Percentiles rank a stretch among this genome's conserved stretches.
These are phyloP conservation scores for Apophysomyces variabilis DNA, from an alignment of 371 early-diverging fungal species.

Conservation along the genomic window DNA sequence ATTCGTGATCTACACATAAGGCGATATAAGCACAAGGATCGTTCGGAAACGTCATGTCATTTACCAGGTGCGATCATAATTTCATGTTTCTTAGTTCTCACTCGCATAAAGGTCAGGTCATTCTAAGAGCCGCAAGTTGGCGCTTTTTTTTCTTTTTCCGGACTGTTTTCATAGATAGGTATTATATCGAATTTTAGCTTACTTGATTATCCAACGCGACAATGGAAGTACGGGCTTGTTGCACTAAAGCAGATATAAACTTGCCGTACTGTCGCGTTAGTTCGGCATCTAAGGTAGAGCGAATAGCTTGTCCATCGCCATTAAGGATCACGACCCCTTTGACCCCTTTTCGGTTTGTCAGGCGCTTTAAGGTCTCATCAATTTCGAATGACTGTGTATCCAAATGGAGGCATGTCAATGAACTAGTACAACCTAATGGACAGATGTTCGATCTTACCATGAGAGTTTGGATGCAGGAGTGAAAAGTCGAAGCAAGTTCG, in stretches of 20 bases:
- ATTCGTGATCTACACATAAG: slow-evolving; percentile 75
- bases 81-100: slow-evolving; percentile 93
- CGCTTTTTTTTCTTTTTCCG: slow-evolving; percentile 7
- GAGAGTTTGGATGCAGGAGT: neutral
- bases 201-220: slow-evolving; percentile 45
- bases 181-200: slow-evolving; percentile 6
- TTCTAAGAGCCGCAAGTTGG: slow-evolving; percentile 57
- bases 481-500: no score
- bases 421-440: no score
- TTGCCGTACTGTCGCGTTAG: slow-evolving; percentile 78
- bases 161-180: no score
- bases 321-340: slow-evolving; percentile 81
- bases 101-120: slow-evolving; percentile 91
- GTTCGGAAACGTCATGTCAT: no score
- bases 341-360: slow-evolving; percentile 83
- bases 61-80: slow-evolving; percentile 93
- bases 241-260: slow-evolving; percentile 38
- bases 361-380: slow-evolving; percentile 91
- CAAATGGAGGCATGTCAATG: neutral
- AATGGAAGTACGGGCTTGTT: slow-evolving; percentile 42
- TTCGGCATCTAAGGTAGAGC: slow-evolving; percentile 83
- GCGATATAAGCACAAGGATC: neutral
- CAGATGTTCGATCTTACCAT: no score
- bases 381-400: slow-evolving; percentile 64
- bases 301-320: slow-evolving; percentile 82